Evolutionary conservation across 345 rosid genomes (phyloP).

Genomic region (Eucalyptus regnans): DNA sequence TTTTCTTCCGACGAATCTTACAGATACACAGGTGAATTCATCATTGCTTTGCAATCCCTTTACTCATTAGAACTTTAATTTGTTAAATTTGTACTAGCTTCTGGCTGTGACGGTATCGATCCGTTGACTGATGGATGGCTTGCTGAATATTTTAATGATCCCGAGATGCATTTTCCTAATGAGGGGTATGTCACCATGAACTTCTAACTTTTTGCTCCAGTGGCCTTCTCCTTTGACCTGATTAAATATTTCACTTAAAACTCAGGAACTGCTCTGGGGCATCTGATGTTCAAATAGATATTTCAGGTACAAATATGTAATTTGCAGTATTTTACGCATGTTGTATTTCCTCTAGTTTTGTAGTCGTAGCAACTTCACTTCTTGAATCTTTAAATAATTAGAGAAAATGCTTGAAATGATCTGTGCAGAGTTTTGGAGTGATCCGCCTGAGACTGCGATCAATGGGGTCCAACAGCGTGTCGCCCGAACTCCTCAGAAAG

Average conservation of each 20-base stretch:
- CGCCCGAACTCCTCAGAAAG: constrained; percentile 46
- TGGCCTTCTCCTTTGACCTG: background rate
- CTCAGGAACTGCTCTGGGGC: constrained; percentile 39
- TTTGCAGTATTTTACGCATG: background rate
- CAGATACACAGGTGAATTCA: background rate
- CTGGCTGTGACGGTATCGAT: constrained; percentile 44
- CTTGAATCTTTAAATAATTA: background rate
- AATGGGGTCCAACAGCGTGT: constrained; percentile 33
- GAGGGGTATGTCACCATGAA: constrained; percentile 42
- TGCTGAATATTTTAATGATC: constrained; percentile 57
- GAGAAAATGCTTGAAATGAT: background rate
- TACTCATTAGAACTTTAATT: background rate
- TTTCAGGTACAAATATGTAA: constrained; percentile 26
- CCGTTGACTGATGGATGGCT: constrained; percentile 61
- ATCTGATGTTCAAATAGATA: constrained; percentile 42
- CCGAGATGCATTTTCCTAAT: constrained; percentile 43
- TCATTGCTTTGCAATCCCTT: background rate
- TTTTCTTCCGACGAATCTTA: background rate
- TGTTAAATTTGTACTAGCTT: constrained; percentile 9
- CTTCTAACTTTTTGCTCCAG: constrained; percentile 2
- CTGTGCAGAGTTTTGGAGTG: constrained; percentile 41
- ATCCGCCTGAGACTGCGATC: constrained; percentile 23
- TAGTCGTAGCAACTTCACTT: background rate
- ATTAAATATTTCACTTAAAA: background rate
- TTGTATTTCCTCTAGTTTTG: background rate